Base-by-base conservation (phyloP, 2,329 filamentous ascomycete genomes). In the Exserohilum turcica region DNA sequence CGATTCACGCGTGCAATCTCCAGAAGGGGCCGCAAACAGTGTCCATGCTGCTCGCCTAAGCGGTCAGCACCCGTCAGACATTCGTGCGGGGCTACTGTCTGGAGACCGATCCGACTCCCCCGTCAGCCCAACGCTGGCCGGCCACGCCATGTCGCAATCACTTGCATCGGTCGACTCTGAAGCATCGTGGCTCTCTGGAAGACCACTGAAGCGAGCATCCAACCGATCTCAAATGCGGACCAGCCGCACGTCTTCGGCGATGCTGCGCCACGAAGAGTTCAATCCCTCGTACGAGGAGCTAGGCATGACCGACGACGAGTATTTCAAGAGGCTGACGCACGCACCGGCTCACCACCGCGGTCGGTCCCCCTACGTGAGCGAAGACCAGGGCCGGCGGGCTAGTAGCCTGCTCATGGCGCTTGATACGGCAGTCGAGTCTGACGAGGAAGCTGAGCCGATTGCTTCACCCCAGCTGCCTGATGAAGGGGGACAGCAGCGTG, bases 111-210 rank as follows among this genome's bases (percentile, higher is more conserved):
- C 73, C 27, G 78, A 80, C 42, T 79, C 78, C 8, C 76, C 78
- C 0, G 68, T 75, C 43, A 74, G 68, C 38, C 67, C 73, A 6
- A 65, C 60, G n/a, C 59, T 65, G 31, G 67, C 64, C 10, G 63
- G 68, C 16, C 70, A 68, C 10, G 54, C 71, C 29, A 75, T 92
- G 69, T 91, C 92, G 27, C 88, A 92, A 73, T 97, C 93, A 0
- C 81, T 97, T 15, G 94, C 92, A 2, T 97, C 92, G 0, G 91
- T 97, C 54, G 94, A 97, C 69, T 97, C 92, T 0, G 94, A 99
- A 77, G 94, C 85, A 4, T 97, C 92, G 0, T 99, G 94, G 94
- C 86, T 99, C 38, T 94, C 92, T 3, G 92, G 93, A 13, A 86
- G 87, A 51, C 80, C 82, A 57, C 73, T 80, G 62, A 77, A 82